phyloP scores from a whole-genome alignment of 1,284 basidiomycete genomes.

The Ceratobasidium sp. region DNA sequence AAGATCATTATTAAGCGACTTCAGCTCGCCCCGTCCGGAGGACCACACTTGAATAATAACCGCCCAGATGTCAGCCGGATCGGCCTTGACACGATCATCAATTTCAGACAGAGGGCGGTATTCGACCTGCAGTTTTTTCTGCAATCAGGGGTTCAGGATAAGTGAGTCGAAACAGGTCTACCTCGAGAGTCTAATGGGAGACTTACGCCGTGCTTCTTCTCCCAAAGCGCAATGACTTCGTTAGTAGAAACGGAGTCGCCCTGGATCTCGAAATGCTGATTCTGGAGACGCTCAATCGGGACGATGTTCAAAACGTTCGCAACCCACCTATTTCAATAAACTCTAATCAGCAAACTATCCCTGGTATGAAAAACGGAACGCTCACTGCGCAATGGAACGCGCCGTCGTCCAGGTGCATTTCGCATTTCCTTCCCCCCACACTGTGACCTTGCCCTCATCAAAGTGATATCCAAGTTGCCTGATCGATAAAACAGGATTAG shows the following conservation, averaged over 20 bases:
- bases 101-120: constrained; percentile 15
- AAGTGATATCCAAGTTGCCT: background rate
- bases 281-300: constrained; percentile 27
- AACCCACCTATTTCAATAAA: constrained; percentile 11
- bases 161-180: background rate
- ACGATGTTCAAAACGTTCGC: constrained; percentile 30
- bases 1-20: constrained; percentile 11
- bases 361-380: background rate
- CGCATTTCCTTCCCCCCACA: constrained; percentile 9
- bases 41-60: constrained; percentile 20
- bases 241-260: constrained; percentile 6
- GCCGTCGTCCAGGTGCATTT: background rate
- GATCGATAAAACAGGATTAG: background rate
- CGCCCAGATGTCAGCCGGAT: constrained; percentile 16
- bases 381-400: background rate
- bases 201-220: constrained; percentile 35
- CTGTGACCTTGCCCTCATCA: constrained; percentile 14
- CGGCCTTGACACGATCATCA: constrained; percentile 11
- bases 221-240: constrained; percentile 31
- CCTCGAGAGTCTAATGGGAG: background rate
- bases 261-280: constrained; percentile 24
- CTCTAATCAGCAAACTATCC: background rate
- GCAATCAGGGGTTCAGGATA: too few species aligned
- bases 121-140: constrained; percentile 27
- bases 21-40: constrained; percentile 16